Base-by-base conservation (phyloP, 2,329 filamentous ascomycete genomes). In the Monilinia polystroma region DNA sequence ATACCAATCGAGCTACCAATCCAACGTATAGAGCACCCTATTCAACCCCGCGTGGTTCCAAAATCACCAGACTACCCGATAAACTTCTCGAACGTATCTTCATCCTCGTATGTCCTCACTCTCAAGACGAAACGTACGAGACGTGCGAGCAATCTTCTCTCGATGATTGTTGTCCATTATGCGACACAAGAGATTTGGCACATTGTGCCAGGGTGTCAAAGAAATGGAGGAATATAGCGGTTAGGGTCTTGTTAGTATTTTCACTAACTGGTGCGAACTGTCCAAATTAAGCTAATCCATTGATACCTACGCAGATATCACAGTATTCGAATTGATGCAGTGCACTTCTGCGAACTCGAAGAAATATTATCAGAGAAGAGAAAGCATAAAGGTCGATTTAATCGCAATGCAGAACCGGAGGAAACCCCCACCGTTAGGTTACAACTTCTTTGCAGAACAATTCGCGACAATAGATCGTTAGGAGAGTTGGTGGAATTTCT, bases 341-440 rank as follows among this genome's bases (percentile, higher is more conserved):
- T 97, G 43, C 94, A 98, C 79, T 97, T 97, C 80, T 98, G 94
- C 81, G 87, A 90, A 70, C 89, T 91, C 73, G 94, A 98, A 78
- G 89, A 91, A 68, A 82, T 90, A 72, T 85, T 97, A 47, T 86
- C 91, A 64, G 91, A 94, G 73, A 88, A 86, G 77, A 90, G 93
- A 70, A 92, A 91, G 77, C 88, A 88, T 69, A 85, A 85, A 68
- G 89, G 88, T 47, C 86, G 88, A 74, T 89, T 92, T 76, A 84
- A 91, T 76, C 85, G 89, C 75, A 92, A 93, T 77, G 90, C 88
- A 69, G 87, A 93, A 68, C 89, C 91, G 11, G 88, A 93, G 73
- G 92, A 97, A 78, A 87, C 91, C 4, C 88, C 93, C 6, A 85
- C 88, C 70, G 85, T 86, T 70, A 88, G 94, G 43, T 83, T 98